Percentiles rank a stretch among this genome's conserved stretches.
Conservation (phyloP, 345 rosid genomes). For the Erodium maritimum region DNA sequence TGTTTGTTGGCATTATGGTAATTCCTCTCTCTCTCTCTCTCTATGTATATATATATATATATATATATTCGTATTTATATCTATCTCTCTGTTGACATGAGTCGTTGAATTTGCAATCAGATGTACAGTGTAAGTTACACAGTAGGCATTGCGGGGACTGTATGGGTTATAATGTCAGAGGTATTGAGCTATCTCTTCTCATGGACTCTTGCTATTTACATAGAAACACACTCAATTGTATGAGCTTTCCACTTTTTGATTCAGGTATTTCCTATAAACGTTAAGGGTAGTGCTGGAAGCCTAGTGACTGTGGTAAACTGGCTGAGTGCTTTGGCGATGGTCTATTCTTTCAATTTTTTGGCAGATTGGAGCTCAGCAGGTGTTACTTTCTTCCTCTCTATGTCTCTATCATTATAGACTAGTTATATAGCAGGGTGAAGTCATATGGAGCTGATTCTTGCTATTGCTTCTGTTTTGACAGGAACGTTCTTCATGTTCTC, state of each 20-base stretch:
- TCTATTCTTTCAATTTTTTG: neutral
- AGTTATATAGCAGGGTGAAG: neutral
- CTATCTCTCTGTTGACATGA: too few relatives aligned
- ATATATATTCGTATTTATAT: too few relatives aligned
- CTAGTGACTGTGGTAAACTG: neutral
- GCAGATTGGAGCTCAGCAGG: neutral
- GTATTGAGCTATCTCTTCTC: too few relatives aligned
- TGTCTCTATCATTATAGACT: too few relatives aligned
- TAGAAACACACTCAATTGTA: too few relatives aligned
- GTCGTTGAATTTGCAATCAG: slow-evolving; percentile 6
- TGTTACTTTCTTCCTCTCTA: neutral
- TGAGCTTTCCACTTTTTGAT: too few relatives aligned
- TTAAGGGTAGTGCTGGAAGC: neutral
- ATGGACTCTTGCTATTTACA: too few relatives aligned
- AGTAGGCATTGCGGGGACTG: too few relatives aligned
- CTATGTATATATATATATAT: too few relatives aligned
- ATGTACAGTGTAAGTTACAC: neutral
- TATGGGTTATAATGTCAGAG: too few relatives aligned
- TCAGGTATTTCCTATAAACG: neutral
- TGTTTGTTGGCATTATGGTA: slow-evolving; percentile 8
- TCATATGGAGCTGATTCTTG: neutral
- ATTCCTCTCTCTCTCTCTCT: too few relatives aligned
- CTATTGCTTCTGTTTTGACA: neutral
- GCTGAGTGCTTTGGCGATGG: neutral
- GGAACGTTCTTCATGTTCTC: neutral